Conservation (phyloP, 441 rosid species). For the Syzygium syzygioides region DNA sequence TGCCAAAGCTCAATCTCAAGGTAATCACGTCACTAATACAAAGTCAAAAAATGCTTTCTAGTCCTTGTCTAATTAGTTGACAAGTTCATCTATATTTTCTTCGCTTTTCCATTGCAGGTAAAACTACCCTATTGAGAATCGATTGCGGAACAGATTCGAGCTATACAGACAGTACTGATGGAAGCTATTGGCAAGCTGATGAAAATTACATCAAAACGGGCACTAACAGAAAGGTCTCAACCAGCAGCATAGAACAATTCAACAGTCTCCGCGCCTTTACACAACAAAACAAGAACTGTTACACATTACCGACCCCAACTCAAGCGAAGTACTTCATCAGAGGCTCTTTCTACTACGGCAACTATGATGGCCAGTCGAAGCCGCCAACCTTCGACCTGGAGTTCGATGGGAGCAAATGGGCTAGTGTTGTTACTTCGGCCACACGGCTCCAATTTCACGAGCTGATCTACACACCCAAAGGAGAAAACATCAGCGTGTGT, state of each 20-base stretch:
- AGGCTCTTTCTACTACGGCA: constrained; percentile 20
- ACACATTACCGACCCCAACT: background rate
- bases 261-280: constrained; percentile 11
- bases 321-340: constrained; percentile 1
- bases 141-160: background rate
- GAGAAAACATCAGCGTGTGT: constrained; percentile 1
- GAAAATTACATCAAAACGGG: background rate
- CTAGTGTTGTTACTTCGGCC: constrained; percentile 4
- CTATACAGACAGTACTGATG: background rate
- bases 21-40: background rate
- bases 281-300: constrained; percentile 7
- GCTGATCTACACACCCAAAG: background rate
- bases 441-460: constrained; percentile 3
- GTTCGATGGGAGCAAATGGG: constrained; percentile 19
- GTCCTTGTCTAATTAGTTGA: background rate
- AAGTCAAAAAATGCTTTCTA: background rate
- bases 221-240: background rate
- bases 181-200: background rate
- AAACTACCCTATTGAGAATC: background rate
- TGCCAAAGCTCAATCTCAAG: background rate
- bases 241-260: background rate
- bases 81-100: background rate
- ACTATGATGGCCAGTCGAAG: constrained; percentile 14
- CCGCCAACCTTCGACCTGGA: constrained; percentile 20
- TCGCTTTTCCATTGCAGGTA: background rate